phyloP scores from a whole-genome alignment of 108 stramenopile genomes.

The Fragilaria crotonensis region DNA sequence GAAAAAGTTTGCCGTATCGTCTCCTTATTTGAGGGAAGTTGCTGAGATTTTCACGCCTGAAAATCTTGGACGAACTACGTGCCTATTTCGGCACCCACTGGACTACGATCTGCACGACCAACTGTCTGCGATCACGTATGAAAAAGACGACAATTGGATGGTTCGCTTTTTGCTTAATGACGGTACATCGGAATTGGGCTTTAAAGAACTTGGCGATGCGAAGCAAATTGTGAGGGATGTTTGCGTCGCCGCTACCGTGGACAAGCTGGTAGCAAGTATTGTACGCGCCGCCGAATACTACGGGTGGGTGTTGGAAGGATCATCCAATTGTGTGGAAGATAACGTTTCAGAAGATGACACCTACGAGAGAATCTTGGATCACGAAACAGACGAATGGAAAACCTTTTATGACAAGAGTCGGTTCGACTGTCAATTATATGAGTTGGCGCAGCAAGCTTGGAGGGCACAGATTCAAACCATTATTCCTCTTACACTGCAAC shows the following conservation, averaged over 20 bases:
- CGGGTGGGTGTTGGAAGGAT: constrained; percentile 28
- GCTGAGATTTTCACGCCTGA: constrained; percentile 35
- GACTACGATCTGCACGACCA: constrained; percentile 39
- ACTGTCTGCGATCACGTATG: constrained; percentile 14
- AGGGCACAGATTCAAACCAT: constrained; percentile 48
- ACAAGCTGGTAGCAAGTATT: constrained; percentile 30
- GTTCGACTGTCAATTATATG: constrained; percentile 41
- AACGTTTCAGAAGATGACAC: constrained; percentile 10
- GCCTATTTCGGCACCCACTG: constrained; percentile 40
- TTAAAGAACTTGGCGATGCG: constrained; percentile 38
- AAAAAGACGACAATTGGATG: constrained; percentile 31
- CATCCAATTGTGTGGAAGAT: constrained; percentile 30
- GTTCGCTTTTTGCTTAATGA: constrained; percentile 19
- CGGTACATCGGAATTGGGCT: constrained; percentile 21
- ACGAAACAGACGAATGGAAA: constrained; percentile 30
- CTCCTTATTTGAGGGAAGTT: constrained; percentile 36
- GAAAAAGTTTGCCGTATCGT: constrained; percentile 25
- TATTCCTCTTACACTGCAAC: constrained; percentile 33
- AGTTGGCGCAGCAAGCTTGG: constrained; percentile 37
- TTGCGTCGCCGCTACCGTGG: constrained; percentile 23
- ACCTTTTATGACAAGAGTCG: constrained; percentile 34
- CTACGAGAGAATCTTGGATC: constrained; percentile 28
- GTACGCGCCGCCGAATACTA: constrained; percentile 30
- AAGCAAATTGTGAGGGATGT: constrained; percentile 42
- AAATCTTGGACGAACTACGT: constrained; percentile 32